Conservation (phyloP, 2,329 filamentous ascomycete genomes). For the Xylaria hypoxylon region DNA sequence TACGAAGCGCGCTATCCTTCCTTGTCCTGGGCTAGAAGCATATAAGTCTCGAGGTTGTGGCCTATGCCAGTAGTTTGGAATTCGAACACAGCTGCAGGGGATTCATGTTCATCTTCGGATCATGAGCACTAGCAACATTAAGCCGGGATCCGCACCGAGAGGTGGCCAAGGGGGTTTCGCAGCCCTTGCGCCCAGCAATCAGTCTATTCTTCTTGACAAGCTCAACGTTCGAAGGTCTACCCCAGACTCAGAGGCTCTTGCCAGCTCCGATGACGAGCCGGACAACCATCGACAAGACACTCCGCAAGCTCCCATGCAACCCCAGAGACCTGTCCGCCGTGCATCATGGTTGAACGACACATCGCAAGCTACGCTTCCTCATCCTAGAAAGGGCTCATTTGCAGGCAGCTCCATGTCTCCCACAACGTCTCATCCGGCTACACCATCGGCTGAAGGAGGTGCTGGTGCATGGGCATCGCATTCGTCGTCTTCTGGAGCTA, state of each 20-base stretch:
- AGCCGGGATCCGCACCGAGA: slow-evolving; percentile 64
- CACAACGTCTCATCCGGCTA: slow-evolving; percentile 82
- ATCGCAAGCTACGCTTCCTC: slow-evolving; percentile 66
- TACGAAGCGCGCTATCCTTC: slow-evolving; percentile 5
- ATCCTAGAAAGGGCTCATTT: slow-evolving; percentile 81
- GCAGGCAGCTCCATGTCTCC: slow-evolving; percentile 81
- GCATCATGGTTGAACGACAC: slow-evolving; percentile 91
- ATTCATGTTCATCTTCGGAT: slow-evolving; percentile 45
- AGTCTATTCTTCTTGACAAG: slow-evolving; percentile 78
- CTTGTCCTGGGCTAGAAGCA: slow-evolving; percentile 24
- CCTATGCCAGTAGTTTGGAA: slow-evolving; percentile 16
- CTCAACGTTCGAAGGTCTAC: slow-evolving; percentile 84
- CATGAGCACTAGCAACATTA: slow-evolving; percentile 66
- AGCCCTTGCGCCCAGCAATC: slow-evolving; percentile 65
- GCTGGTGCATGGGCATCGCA: slow-evolving; percentile 67
- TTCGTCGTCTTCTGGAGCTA: slow-evolving; percentile 59
- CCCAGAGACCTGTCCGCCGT: slow-evolving; percentile 74
- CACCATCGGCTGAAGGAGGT: slow-evolving; percentile 75
- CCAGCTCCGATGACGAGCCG: slow-evolving; percentile 92
- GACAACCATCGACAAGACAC: slow-evolving; percentile 72
- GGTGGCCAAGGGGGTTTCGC: slow-evolving; percentile 60
- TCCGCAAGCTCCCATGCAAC: slow-evolving; percentile 61
- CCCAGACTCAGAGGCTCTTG: slow-evolving; percentile 92
- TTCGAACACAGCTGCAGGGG: slow-evolving; percentile 27
- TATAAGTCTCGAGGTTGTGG: slow-evolving; percentile 24